phyloP scores from a whole-genome alignment of 2,329 filamentous ascomycete species.

The Fusarium pseudoanthophilum region DNA sequence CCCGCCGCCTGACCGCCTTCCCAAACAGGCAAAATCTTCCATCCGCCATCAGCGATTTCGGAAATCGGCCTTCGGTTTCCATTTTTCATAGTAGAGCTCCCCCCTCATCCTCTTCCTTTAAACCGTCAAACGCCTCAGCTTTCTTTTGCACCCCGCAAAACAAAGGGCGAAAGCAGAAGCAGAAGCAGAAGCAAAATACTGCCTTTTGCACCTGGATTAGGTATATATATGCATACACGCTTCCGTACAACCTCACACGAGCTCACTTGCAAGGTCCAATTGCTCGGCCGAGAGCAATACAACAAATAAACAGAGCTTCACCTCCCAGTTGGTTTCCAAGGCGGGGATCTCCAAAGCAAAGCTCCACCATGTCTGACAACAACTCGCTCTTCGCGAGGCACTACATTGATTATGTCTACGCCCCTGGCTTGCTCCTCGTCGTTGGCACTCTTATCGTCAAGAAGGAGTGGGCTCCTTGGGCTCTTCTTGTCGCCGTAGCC shows the following conservation, averaged over 20 bases:
- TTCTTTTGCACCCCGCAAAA: slow-evolving; percentile 10
- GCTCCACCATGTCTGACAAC: slow-evolving; percentile 40
- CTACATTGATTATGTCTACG: slow-evolving; percentile 83
- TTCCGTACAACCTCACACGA: slow-evolving; percentile 1
- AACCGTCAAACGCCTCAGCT: slow-evolving; percentile 23
- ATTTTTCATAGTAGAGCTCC: slow-evolving; percentile 33
- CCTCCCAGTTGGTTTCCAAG: slow-evolving; percentile 16
- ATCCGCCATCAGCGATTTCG: slow-evolving; percentile 14
- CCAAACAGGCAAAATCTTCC: slow-evolving; percentile 19
- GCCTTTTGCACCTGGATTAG: not conserved
- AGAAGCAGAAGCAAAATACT: slow-evolving; percentile 1
- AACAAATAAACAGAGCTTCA: slow-evolving; percentile 17
- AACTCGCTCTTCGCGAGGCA: slow-evolving; percentile 61
- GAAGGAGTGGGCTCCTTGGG: slow-evolving; percentile 79
- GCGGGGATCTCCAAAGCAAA: slow-evolving; percentile 33
- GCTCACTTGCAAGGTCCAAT: slow-evolving; percentile 19
- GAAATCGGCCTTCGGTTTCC: slow-evolving; percentile 30
- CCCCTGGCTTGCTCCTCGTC: slow-evolving; percentile 82
- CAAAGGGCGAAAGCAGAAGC: not conserved
- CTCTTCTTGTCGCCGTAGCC: slow-evolving; percentile 71
- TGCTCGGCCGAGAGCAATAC: slow-evolving; percentile 7
- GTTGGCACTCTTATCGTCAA: slow-evolving; percentile 82
- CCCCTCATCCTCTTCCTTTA: slow-evolving; percentile 27
- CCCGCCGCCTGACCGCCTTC: slow-evolving; percentile 29
- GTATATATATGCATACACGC: slow-evolving; percentile 8